phyloP scores from a whole-genome alignment of 1,139 yeast genomes.

The Pichia sp. region DNA sequence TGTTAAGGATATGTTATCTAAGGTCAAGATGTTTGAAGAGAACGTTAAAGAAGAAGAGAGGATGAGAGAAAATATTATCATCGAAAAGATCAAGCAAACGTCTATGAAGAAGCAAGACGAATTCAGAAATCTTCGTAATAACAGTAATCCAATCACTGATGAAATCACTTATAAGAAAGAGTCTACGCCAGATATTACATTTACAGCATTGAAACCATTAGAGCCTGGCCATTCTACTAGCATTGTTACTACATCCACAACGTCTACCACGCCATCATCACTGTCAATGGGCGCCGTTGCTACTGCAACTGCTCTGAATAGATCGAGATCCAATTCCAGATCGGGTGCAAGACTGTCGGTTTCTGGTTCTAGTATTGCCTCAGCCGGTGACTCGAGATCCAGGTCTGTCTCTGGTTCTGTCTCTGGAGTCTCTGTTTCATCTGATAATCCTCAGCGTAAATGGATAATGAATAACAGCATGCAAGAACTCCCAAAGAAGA shows the following conservation, averaged over 20 bases:
- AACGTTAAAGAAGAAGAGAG: background rate
- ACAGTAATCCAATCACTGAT: too few relatives aligned
- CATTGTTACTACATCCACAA: too few relatives aligned
- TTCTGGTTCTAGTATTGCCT: background rate
- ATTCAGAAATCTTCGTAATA: background rate
- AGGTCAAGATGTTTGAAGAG: background rate
- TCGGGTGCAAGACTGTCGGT: background rate
- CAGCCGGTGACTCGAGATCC: background rate
- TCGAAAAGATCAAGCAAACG: background rate
- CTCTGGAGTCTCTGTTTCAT: background rate
- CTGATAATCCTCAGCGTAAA: too few relatives aligned
- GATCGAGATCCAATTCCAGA: background rate
- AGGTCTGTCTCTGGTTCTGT: background rate
- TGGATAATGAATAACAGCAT: too few relatives aligned
- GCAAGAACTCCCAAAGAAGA: too few relatives aligned
- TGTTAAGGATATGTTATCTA: slow-evolving; percentile 31
- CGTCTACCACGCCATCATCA: too few relatives aligned
- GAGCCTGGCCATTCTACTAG: too few relatives aligned
- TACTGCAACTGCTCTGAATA: too few relatives aligned
- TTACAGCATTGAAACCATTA: too few relatives aligned
- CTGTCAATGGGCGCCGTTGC: too few relatives aligned
- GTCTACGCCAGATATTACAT: too few relatives aligned
- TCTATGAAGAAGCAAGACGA: background rate
- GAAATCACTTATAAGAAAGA: too few relatives aligned
- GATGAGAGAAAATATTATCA: background rate